phyloP scores from a whole-genome alignment of 2,329 filamentous ascomycete species.

The Venturia effusa region DNA sequence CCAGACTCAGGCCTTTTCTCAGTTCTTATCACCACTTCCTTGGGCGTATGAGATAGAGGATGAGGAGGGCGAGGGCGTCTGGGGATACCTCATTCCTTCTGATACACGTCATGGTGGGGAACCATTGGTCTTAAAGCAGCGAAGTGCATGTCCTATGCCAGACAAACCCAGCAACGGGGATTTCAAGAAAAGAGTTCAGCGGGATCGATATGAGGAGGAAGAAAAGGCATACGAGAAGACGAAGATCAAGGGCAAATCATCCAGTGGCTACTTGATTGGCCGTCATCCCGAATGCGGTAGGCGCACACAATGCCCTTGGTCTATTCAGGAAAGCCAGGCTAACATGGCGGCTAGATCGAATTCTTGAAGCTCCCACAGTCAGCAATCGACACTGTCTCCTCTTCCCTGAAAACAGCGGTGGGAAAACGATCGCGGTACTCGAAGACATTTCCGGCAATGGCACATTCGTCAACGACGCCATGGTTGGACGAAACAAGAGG shows the following conservation, averaged over 20 bases:
- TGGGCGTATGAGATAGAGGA: constrained; percentile 77
- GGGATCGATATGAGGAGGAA: constrained; percentile 44
- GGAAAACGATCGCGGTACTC: constrained; percentile 57
- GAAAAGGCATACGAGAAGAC: constrained; percentile 52
- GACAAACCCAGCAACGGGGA: constrained; percentile 23
- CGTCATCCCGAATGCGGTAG: constrained; percentile 87
- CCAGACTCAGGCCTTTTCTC: constrained; percentile 63
- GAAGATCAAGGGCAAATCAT: constrained; percentile 45
- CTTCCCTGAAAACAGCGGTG: constrained; percentile 50
- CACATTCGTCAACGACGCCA: constrained; percentile 86
- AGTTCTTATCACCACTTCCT: constrained; percentile 61
- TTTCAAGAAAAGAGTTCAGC: constrained; percentile 34
- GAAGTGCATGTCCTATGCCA: constrained; percentile 57
- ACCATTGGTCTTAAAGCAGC: constrained; percentile 62
- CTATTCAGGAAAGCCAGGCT: constrained; percentile 3
- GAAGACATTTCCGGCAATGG: constrained; percentile 95
- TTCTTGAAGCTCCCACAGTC: constrained; percentile 64
- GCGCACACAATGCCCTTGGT: constrained; percentile 20
- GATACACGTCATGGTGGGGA: constrained; percentile 52
- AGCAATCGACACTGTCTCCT: constrained; percentile 76
- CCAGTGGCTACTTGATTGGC: constrained; percentile 82
- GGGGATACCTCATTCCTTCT: constrained; percentile 87
- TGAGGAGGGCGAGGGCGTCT: constrained; percentile 75
- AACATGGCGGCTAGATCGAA: constrained; percentile 45
- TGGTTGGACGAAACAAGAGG: constrained; percentile 84